Evolutionary conservation across 192 early-diverging fungal species (phyloP).

Genomic region (Gonapodya prolifera): DNA sequence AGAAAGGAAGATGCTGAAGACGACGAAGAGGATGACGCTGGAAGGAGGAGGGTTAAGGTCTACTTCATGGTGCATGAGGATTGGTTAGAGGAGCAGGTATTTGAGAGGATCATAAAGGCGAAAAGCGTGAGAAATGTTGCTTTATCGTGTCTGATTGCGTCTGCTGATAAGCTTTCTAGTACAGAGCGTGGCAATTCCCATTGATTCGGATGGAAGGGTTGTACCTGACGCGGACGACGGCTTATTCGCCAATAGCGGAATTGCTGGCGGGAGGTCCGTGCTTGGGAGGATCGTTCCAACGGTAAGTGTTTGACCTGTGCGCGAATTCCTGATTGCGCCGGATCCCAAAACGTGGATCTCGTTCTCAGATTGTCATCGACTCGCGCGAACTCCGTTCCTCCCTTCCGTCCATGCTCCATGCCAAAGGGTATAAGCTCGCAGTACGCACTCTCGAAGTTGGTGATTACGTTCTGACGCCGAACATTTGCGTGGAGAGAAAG

Average conservation of each 20-base stretch:
- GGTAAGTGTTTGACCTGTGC: conserved; percentile 8
- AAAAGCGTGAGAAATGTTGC: conserved; percentile 47
- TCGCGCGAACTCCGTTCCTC: conserved; percentile 85
- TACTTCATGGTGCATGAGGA: conserved; percentile 93
- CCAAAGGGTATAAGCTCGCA: conserved; percentile 54
- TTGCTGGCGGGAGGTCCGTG: conserved; percentile 5
- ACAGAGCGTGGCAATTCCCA: conserved; percentile 67
- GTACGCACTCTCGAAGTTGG: conserved; percentile 84
- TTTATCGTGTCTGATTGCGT: not conserved
- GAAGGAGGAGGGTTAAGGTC: conserved; percentile 61
- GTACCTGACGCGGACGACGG: conserved; percentile 25
- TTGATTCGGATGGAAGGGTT: conserved; percentile 43
- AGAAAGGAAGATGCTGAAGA: no score
- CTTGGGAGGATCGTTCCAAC: not conserved
- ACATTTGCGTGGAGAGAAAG: conserved; percentile 86
- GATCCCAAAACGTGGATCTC: not conserved
- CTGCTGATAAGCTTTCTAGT: not conserved
- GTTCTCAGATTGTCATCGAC: conserved; percentile 62
- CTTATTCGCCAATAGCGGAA: conserved; percentile 20
- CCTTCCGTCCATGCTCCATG: conserved; percentile 74
- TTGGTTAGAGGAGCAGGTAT: conserved; percentile 88
- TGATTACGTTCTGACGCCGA: conserved; percentile 81
- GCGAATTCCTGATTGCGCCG: not conserved
- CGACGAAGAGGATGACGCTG: no score
- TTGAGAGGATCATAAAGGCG: conserved; percentile 80